Percentiles rank a stretch among this genome's conserved stretches.
Conservation (phyloP, 2,329 filamentous ascomycete species). For the Xylariaceae sp. region DNA sequence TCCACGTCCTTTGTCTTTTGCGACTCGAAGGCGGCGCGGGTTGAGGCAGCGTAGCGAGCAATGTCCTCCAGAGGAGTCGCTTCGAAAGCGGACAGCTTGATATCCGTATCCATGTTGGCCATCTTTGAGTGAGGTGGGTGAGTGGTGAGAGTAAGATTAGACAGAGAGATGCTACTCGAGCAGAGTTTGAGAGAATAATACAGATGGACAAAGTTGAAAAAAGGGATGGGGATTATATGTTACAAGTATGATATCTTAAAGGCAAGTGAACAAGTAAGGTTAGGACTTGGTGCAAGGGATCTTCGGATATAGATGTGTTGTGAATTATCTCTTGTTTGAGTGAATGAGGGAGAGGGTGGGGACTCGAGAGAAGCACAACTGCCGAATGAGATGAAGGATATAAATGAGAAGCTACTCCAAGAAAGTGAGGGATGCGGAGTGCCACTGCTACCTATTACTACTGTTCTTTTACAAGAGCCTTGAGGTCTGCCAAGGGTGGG, state of each 20-base stretch:
- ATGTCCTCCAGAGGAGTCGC: conserved; percentile 64
- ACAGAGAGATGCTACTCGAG: neutral
- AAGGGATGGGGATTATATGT: neutral
- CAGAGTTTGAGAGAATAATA: neutral
- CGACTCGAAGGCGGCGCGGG: conserved; percentile 66
- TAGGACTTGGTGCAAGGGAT: too few relatives aligned
- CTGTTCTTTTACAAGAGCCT: too few relatives aligned
- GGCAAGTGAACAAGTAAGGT: neutral
- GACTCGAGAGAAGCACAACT: too few relatives aligned
- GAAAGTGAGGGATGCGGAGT: too few relatives aligned
- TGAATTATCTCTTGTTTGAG: too few relatives aligned
- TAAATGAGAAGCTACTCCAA: too few relatives aligned
- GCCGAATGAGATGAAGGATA: too few relatives aligned
- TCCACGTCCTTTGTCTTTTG: conserved; percentile 78
- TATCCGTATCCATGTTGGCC: conserved; percentile 36
- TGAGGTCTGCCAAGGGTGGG: too few relatives aligned
- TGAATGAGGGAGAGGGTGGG: too few relatives aligned
- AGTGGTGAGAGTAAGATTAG: too few relatives aligned
- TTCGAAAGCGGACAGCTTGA: conserved; percentile 46
- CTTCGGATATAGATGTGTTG: too few relatives aligned
- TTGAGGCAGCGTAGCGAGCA: conserved; percentile 50
- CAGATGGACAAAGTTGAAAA: neutral
- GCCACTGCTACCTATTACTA: too few relatives aligned
- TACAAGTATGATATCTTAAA: neutral
- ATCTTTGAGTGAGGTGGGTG: neutral